phyloP scores from a whole-genome alignment of 2,329 filamentous ascomycete genomes.

The Coccinonectria pachysandricola region DNA sequence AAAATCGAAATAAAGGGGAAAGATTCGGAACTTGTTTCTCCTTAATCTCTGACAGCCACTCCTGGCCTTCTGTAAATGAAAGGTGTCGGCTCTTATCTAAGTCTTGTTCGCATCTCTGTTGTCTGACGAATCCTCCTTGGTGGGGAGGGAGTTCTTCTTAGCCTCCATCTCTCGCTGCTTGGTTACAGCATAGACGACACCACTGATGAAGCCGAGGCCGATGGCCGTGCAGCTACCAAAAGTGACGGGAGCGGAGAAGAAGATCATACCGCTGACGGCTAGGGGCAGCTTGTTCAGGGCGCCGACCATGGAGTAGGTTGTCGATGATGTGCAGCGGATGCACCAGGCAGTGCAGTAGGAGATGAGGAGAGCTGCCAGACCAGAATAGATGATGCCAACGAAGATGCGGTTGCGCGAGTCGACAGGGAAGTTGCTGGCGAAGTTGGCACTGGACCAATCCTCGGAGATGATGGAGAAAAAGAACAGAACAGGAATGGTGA shows the following conservation, averaged over 20 bases:
- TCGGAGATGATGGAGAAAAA: constrained; percentile 73
- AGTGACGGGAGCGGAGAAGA: constrained; percentile 91
- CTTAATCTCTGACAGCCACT: too few species aligned
- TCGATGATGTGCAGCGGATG: constrained; percentile 92
- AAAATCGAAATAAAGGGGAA: too few species aligned
- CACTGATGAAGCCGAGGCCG: constrained; percentile 79
- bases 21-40: too few species aligned
- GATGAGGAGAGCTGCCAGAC: constrained; percentile 89
- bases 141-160: constrained; percentile 58
- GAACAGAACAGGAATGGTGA: constrained; percentile 87
- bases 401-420: constrained; percentile 70
- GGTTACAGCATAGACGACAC: constrained; percentile 81
- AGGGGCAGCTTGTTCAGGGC: constrained; percentile 97
- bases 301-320: constrained; percentile 97
- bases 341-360: constrained; percentile 99
- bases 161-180: constrained; percentile 57
- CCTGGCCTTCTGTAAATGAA: too few species aligned
- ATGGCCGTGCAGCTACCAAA: constrained; percentile 89
- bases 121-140: too few species aligned
- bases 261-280: constrained; percentile 81
- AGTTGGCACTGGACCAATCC: constrained; percentile 83
- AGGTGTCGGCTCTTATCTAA: too few species aligned
- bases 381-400: constrained; percentile 86
- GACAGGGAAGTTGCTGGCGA: constrained; percentile 79
- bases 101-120: too few species aligned